A percentile compares a stretch with the other conserved stretches of the same genome.
Conservation (phyloP, 2,329 filamentous ascomycete species). For the Beauveria pseudobassiana region DNA sequence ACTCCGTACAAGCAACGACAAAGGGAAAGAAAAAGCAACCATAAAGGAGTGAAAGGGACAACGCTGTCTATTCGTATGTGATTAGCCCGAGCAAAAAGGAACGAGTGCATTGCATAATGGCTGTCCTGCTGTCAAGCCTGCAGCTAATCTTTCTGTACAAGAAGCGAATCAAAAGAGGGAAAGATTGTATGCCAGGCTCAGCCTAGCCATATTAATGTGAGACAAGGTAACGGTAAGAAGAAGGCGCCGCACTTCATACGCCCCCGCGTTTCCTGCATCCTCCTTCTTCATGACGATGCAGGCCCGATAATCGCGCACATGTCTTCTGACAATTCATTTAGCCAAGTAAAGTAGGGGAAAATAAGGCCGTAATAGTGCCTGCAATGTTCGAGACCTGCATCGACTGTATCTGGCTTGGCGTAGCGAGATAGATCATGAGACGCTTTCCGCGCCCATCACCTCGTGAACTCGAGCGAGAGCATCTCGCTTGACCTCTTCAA, state of each 20-base stretch:
- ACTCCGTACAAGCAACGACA: not conserved
- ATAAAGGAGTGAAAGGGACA: not conserved
- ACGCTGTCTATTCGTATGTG: not conserved
- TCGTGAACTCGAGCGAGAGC: constrained; percentile 50
- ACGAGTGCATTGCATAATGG: not conserved
- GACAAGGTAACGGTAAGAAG: constrained; percentile 1
- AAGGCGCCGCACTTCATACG: not conserved
- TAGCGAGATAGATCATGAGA: constrained; percentile 5
- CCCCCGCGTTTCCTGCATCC: not conserved
- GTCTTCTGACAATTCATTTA: not conserved
- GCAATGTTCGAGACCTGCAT: not conserved
- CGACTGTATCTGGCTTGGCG: not conserved
- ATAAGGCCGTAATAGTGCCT: not conserved
- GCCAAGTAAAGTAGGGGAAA: not conserved
- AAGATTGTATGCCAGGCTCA: not conserved
- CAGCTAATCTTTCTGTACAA: not conserved
- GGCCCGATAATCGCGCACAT: not conserved
- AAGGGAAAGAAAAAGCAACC: not conserved
- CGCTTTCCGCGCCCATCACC: constrained; percentile 33
- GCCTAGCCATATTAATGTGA: constrained; percentile 2
- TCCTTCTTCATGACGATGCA: not conserved
- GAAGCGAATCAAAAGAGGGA: not conserved
- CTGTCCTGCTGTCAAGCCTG: constrained; percentile 1
- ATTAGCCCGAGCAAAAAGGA: not conserved
- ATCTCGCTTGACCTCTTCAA: constrained; percentile 53